Base-by-base conservation (phyloP, 257 asterid genomes). In the Gynochthodes officinalis region DNA sequence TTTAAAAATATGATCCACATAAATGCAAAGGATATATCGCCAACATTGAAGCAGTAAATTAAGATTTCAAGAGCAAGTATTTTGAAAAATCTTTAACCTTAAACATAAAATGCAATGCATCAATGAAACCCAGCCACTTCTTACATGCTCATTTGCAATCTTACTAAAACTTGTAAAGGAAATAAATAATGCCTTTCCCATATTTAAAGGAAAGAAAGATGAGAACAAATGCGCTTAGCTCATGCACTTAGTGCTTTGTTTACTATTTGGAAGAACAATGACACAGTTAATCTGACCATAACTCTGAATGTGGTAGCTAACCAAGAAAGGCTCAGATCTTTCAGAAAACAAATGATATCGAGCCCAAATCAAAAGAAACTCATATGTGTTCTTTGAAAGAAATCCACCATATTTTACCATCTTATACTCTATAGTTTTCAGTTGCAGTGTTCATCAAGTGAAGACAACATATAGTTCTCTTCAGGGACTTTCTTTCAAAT, bases 1-100 rank as follows among this genome's bases (percentile, higher is more conserved):
- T 44, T 23, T 19, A 44, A 37, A 64, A 63, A 54, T 71, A 13
- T 40, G 81, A 64, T 30, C 21, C 69, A 21, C 58, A 66, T 3
- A 52, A 7, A 46, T 28, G 14, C 32, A 42, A 39, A 33, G 25
- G 37, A 70, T 52, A 63, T 30, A 7, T 7, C 40, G 10, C n/a
- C 25, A 37, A 46, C 1, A 23, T 1, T 44, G 7, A n/a, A 67
- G 6, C 25, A 23, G n/a, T 14, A 46, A 55, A 13, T 21, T 25
- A 75, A 25, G 54, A 32, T 54, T 49, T 23, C 49, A 2, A 49
- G 40, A 12, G 18, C 52, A 13, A 46, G 30, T 53, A 53, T 53
- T 18, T 19, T 16, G 16, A 58, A 25, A 69, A 49, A 46, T 53
- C 60, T 53, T 53, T 4, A 15, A 21, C 32, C 60, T 19, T 62